phyloP scores from a whole-genome alignment of 495 filamentous ascomycete species.

The Penicillium paxilli region DNA sequence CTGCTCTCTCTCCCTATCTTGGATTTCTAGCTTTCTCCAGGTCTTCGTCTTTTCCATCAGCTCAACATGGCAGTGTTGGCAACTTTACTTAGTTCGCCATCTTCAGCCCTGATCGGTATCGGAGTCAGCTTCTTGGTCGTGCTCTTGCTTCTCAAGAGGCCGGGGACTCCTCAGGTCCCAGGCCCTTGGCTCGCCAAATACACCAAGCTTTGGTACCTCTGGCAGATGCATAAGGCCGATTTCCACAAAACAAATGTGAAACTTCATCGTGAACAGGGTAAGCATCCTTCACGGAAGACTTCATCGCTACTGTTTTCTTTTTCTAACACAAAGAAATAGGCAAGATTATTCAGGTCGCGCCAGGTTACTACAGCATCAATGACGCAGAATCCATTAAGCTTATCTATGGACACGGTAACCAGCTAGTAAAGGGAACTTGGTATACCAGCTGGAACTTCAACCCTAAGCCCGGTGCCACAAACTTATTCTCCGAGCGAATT shows the following conservation, averaged over 20 bases:
- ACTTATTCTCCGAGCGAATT: slow-evolving; percentile 23
- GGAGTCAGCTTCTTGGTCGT: no score
- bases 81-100: no score
- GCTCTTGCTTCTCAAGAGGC: no score
- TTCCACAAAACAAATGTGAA: neutral
- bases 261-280: neutral
- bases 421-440: slow-evolving; percentile 9
- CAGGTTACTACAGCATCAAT: slow-evolving; percentile 39
- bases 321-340: neutral
- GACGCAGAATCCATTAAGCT: slow-evolving; percentile 28
- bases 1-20: no score
- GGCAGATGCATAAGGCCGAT: slow-evolving; percentile 23
- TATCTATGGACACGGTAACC: slow-evolving; percentile 29
- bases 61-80: no score
- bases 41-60: no score
- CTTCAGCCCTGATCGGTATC: no score
- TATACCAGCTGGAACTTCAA: slow-evolving; percentile 16
- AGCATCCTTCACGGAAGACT: neutral
- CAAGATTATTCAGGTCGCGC: neutral
- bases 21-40: no score
- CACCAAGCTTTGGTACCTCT: slow-evolving; percentile 49
- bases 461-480: neutral
- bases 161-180: no score
- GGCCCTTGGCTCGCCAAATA: slow-evolving; percentile 49
- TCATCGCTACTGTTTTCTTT: no score